Base-by-base conservation (phyloP, 768 basidiomycete species). In the Leucosporidium yakuticum region DNA sequence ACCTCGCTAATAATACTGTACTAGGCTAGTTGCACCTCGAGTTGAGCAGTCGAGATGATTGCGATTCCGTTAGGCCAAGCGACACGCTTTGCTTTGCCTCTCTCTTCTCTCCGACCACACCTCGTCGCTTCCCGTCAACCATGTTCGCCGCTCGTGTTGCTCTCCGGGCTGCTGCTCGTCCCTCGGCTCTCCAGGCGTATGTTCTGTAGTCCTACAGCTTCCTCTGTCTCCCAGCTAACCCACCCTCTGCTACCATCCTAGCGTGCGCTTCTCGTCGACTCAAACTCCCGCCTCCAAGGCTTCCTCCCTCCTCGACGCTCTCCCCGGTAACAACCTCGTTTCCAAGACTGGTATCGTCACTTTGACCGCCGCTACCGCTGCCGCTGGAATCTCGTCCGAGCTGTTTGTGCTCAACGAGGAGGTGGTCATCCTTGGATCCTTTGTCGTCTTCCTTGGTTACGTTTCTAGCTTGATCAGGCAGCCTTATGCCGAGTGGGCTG, bases 391-490 rank as follows among this genome's bases (percentile, higher is more conserved):
- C 76, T 79, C 78, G 21, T 75, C 78, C 70, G 80, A 99, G 81
- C 86, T 98, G 60, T 97, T 97, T 77, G 95, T 99, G 68, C 86
- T 95, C 77, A 96, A 96, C 79, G 94, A 97, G 80, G 96, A 98
- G 83, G 87, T 90, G 29, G 87, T 97, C 72, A 83, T 98, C 56
- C 86, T 90, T 47, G 83, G 87, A 49, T 93, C 90, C 29, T 69
- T 69, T 49, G 72, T 69, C 70, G 67, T 70, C 65, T 73, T 68
- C 67, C 54, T 69, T 62, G 64, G 70, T 15, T 69, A 69, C 69
- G 67, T 71, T 62, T 68, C 71, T 69, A 61, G 71, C 50, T 23
- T 56, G 25, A 56, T 91, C 74, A 85, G 87, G 65, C 88, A 88
- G 73, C 95, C 96, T 8, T 97, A 96, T 84, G 83, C 84, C 74